Percentiles rank a stretch among this genome's conserved stretches.
These are phyloP conservation scores for Macrophomina tecta DNA, from an alignment of 2,329 filamentous ascomycete species.

Conservation along the genomic window DNA sequence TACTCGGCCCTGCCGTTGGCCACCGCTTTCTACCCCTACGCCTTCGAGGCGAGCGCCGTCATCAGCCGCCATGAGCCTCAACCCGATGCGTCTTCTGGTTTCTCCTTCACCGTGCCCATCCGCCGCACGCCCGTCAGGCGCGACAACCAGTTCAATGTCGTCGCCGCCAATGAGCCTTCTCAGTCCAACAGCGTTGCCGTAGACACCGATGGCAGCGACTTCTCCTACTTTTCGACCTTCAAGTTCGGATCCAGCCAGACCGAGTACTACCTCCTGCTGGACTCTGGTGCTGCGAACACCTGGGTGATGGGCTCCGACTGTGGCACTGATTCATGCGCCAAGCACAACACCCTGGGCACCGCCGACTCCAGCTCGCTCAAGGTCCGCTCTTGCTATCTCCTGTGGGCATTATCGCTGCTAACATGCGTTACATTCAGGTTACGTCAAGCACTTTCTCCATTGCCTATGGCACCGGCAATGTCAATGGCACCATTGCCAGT, in stretches of 20 bases:
- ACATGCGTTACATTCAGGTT: constrained; percentile 39
- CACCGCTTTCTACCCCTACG: constrained; percentile 45
- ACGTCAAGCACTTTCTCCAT: constrained; percentile 66
- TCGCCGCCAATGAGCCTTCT: constrained; percentile 45
- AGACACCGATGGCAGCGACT: constrained; percentile 60
- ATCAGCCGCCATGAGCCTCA: constrained; percentile 11
- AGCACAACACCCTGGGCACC: constrained; percentile 73
- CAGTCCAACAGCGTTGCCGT: constrained; percentile 57
- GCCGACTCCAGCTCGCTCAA: constrained; percentile 68
- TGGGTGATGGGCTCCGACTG: constrained; percentile 84
- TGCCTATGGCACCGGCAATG: constrained; percentile 77
- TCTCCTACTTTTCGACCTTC: constrained; percentile 60
- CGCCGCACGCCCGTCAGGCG: constrained; percentile 46
- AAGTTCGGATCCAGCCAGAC: constrained; percentile 57
- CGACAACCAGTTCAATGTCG: constrained; percentile 53
- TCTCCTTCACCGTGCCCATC: constrained; percentile 39
- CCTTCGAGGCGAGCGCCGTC: constrained; percentile 29
- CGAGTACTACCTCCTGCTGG: constrained; percentile 60
- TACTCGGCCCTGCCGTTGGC: constrained; percentile 28
- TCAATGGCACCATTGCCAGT: constrained; percentile 68
- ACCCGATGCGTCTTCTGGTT: background rate
- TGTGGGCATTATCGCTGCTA: background rate
- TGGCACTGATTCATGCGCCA: constrained; percentile 66
- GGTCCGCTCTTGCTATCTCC: constrained; percentile 33
- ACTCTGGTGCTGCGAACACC: constrained; percentile 67